phyloP scores from a whole-genome alignment of 768 basidiomycete species.

The Lanmaoa rubissima region DNA sequence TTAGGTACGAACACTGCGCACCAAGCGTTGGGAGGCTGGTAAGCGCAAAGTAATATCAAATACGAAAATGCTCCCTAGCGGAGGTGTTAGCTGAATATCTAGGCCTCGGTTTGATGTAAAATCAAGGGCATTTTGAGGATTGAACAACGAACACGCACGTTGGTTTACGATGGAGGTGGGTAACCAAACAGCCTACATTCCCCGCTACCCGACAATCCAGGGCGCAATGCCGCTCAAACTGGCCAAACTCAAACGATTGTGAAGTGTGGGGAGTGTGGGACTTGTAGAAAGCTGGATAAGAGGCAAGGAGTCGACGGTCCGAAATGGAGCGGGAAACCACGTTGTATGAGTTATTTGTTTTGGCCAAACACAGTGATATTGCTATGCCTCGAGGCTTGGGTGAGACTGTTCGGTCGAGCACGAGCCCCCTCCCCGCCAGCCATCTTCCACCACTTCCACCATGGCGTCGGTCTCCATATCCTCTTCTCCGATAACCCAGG shows the following conservation, averaged over 20 bases:
- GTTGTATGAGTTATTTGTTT: constrained; percentile 27
- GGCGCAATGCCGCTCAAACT: neutral
- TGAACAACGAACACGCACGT: constrained; percentile 8
- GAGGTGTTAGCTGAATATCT: neutral
- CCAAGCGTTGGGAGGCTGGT: constrained; percentile 2
- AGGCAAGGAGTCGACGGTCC: neutral
- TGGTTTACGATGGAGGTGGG: neutral
- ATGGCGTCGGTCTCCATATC: constrained; percentile 43
- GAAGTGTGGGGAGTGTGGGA: no score
- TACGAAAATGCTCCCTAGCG: constrained; percentile 10
- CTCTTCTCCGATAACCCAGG: constrained; percentile 56
- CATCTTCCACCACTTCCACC: constrained; percentile 19
- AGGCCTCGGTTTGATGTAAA: constrained; percentile 13
- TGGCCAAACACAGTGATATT: constrained; percentile 26
- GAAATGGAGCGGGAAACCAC: neutral
- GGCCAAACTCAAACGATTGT: neutral
- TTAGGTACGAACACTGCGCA: constrained; percentile 16
- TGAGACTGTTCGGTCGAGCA: constrained; percentile 15
- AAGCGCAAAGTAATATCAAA: constrained; percentile 20
- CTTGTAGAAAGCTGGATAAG: neutral
- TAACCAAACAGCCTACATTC: neutral
- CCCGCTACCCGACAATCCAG: neutral
- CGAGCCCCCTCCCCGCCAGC: constrained; percentile 8
- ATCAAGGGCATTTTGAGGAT: constrained; percentile 6
- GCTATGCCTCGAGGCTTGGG: constrained; percentile 31